These are phyloP conservation scores for Pharnaceum exiguum DNA, from an alignment of 148 eudicot genomes.

Conservation along the genomic window DNA sequence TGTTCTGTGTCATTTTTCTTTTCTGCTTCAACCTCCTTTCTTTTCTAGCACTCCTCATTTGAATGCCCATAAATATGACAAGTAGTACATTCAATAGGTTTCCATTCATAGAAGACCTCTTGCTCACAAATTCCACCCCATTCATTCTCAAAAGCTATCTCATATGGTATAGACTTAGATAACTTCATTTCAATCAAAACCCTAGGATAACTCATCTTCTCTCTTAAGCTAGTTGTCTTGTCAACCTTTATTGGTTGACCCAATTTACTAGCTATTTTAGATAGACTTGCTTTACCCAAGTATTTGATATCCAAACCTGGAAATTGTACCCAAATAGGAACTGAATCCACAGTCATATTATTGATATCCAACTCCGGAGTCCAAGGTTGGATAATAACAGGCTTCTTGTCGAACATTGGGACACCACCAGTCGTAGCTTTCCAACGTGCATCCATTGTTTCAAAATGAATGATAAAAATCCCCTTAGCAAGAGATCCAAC, in stretches of 20 bases:
- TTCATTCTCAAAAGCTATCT: not conserved
- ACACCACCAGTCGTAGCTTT: too few relatives aligned
- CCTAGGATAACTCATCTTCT: not conserved
- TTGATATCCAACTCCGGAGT: too few relatives aligned
- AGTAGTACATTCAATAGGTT: not conserved
- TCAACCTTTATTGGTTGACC: not conserved
- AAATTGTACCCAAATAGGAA: not conserved
- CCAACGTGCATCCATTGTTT: too few relatives aligned
- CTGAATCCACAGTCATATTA: too few relatives aligned
- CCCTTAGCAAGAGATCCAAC: too few relatives aligned
- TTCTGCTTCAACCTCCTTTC: too few relatives aligned
- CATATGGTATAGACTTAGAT: not conserved
- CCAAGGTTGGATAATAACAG: too few relatives aligned
- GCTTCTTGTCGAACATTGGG: too few relatives aligned
- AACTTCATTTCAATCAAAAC: not conserved
- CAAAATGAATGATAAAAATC: too few relatives aligned
- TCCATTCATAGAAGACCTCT: not conserved
- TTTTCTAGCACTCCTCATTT: not conserved
- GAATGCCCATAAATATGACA: not conserved
- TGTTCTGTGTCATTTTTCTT: too few relatives aligned
- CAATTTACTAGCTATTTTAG: not conserved
- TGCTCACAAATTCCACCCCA: too few relatives aligned
- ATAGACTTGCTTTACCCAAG: not conserved
- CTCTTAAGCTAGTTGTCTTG: not conserved
- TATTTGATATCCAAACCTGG: not conserved